Evolutionary conservation across 2,329 filamentous ascomycete genomes (phyloP).

Genomic region (Pseudocercospora pini-densiflorae): DNA sequence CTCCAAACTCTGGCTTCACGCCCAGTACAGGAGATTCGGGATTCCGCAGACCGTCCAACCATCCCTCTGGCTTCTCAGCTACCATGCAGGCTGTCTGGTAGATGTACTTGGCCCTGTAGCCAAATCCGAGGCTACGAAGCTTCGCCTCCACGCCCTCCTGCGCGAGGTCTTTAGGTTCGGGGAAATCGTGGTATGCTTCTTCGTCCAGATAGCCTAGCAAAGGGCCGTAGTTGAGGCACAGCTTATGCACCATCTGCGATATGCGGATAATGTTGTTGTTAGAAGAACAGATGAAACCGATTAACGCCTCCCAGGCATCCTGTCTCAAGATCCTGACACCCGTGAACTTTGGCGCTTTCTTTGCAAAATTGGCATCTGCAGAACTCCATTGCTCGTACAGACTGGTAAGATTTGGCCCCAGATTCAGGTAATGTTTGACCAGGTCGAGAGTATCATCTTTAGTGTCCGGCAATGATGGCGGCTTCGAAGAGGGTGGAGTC

Average conservation of each 20-base stretch:
- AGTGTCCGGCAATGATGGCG: constrained; percentile 38
- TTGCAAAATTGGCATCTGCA: constrained; percentile 85
- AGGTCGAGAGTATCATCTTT: constrained; percentile 74
- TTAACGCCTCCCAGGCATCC: constrained; percentile 92
- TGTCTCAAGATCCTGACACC: constrained; percentile 92
- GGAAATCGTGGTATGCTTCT: constrained; percentile 81
- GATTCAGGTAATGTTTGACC: constrained; percentile 83
- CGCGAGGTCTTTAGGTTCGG: constrained; percentile 73
- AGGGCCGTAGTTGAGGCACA: constrained; percentile 84
- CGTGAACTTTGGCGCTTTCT: constrained; percentile 82
- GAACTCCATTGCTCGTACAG: constrained; percentile 88
- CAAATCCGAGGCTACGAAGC: constrained; percentile 84
- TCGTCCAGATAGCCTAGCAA: constrained; percentile 70
- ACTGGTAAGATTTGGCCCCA: constrained; percentile 72
- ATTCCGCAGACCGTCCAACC: constrained; percentile 80
- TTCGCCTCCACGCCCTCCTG: constrained; percentile 76
- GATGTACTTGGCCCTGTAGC: constrained; percentile 93
- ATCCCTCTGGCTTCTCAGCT: constrained; percentile 66
- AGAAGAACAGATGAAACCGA: constrained; percentile 97
- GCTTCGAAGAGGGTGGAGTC: constrained; percentile 46
- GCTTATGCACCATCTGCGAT: constrained; percentile 93
- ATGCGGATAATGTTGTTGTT: constrained; percentile 98
- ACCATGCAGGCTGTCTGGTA: constrained; percentile 81
- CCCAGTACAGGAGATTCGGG: constrained; percentile 70
- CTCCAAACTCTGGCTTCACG: constrained; percentile 47